phyloP scores from a whole-genome alignment of 139 green algal genomes.

The Chlorella sp. region DNA sequence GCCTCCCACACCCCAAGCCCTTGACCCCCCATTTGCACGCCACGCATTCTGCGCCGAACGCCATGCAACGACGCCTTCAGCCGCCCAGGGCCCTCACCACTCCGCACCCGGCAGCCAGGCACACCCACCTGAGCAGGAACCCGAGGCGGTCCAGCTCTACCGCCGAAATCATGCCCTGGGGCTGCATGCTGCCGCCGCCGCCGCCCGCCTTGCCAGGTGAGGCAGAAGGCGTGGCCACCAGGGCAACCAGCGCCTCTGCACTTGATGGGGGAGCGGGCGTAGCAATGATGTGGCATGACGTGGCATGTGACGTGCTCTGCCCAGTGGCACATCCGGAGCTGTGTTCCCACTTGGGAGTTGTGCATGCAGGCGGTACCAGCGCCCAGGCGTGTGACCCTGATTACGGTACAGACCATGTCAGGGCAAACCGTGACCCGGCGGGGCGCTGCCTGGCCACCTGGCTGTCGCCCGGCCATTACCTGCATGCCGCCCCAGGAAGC shows the following conservation, averaged over 20 bases:
- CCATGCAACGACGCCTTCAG: not conserved
- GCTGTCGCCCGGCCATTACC: no score
- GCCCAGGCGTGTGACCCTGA: no score
- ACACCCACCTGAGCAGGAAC: constrained; percentile 57
- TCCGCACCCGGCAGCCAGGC: not conserved
- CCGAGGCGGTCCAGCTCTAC: constrained; percentile 74
- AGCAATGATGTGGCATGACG: no score
- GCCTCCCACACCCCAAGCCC: not conserved
- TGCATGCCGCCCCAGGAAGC: constrained; percentile 46
- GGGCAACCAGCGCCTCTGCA: constrained; percentile 41
- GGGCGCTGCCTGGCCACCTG: no score
- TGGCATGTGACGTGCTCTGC: no score
- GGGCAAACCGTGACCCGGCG: no score
- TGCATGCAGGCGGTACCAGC: no score
- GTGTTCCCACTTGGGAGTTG: no score
- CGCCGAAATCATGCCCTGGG: constrained; percentile 49
- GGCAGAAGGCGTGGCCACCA: constrained; percentile 27
- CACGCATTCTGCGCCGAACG: not conserved
- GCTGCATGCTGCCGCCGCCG: constrained; percentile 21
- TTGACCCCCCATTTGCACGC: not conserved
- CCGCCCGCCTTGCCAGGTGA: not conserved
- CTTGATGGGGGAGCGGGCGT: no score
- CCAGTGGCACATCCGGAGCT: no score
- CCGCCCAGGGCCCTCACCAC: no score
- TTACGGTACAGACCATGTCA: no score